Evolutionary conservation across 768 basidiomycete genomes (phyloP), one percentile per base, ranked within the genome.

Genomic region (Kondoa subrosea): DNA sequence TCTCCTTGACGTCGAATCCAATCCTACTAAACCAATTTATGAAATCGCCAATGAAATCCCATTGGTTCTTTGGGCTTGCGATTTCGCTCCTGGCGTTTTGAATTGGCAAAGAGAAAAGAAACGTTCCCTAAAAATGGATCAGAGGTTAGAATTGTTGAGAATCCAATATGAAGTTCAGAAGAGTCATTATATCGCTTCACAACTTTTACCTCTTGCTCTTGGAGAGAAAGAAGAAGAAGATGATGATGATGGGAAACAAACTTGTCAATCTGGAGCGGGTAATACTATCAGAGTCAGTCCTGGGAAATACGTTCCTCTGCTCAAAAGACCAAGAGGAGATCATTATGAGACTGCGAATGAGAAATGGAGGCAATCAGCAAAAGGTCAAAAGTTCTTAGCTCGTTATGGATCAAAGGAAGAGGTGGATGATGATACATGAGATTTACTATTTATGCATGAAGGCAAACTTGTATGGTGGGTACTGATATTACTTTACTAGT

Each of bases 41-140:
- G 85, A 87, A 72, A 97, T 97, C 88, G 91, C 91, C 4, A 87
- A 92, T 71, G 86, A 84, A 0, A 80, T 95, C 0, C 92, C 93
- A 1, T 83, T 99, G 50, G 82, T 96, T 77, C 83, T 97, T 16
- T 93, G 91, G 87, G 85, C 89, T 29, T 92, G 91, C 74, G 84
- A 80, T 0, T 96, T 89, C 76, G 78, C 81, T 33, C 82, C 82
- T 30, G 79, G 78, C 21, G 83, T 84, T 50, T 80, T 92, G 4
- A 78, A 80, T 66, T 96, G 93, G 92, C 82, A 84, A 64, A 83
- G 82, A 1, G 82, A 81, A 31, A 67, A 4, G 8, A 14, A 25
- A 29, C 30, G 59, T n/a, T 26, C 25, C 30, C 27, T 57, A 0
- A 50, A 25, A 3, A 27, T 40, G 65, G 31, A 31, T n/a, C 57